These are phyloP conservation scores for Didymella segeticola DNA, from an alignment of 2,329 filamentous ascomycete species.

Conservation along the genomic window DNA sequence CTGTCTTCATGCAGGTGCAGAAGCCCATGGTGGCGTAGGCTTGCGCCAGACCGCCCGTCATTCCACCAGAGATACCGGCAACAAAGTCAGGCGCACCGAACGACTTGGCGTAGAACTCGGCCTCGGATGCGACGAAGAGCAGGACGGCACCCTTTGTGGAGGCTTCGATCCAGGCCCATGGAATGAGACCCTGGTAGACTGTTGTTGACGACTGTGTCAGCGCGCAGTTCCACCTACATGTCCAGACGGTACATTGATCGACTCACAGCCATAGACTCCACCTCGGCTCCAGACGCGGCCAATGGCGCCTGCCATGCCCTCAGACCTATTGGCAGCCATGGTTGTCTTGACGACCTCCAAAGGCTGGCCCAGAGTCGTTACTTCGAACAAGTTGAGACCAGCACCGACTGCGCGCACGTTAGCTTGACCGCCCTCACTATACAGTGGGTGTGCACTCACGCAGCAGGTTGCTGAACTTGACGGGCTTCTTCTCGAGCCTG, in stretches of 20 bases:
- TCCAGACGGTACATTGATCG: conserved; percentile 86
- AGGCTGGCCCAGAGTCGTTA: conserved; percentile 78
- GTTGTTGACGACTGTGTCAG: conserved; percentile 29
- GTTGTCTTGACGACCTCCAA: conserved; percentile 99
- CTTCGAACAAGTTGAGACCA: conserved; percentile 94
- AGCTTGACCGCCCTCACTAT: neutral
- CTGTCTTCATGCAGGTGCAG: conserved; percentile 99
- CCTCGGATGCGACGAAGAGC: conserved; percentile 98
- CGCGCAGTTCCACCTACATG: conserved; percentile 60
- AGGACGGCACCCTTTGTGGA: conserved; percentile 99
- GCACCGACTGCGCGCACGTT: conserved; percentile 70
- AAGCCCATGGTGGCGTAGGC: conserved; percentile 99
- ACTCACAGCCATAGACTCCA: conserved; percentile 91
- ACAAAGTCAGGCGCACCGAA: conserved; percentile 86
- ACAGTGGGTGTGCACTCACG: conserved; percentile 54
- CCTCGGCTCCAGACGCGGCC: conserved; percentile 91
- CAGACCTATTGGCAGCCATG: conserved; percentile 95
- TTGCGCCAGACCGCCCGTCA: conserved; percentile 93
- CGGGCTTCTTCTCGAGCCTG: conserved; percentile 94
- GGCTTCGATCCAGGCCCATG: conserved; percentile 96
- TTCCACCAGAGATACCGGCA: conserved; percentile 87
- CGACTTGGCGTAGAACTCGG: conserved; percentile 88
- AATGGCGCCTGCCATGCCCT: conserved; percentile 83
- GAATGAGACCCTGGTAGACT: conserved; percentile 99
- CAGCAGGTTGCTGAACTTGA: conserved; percentile 99